Conservation (phyloP, 2,329 filamentous ascomycete species). For the Phaeophleospora eucalypticola region DNA sequence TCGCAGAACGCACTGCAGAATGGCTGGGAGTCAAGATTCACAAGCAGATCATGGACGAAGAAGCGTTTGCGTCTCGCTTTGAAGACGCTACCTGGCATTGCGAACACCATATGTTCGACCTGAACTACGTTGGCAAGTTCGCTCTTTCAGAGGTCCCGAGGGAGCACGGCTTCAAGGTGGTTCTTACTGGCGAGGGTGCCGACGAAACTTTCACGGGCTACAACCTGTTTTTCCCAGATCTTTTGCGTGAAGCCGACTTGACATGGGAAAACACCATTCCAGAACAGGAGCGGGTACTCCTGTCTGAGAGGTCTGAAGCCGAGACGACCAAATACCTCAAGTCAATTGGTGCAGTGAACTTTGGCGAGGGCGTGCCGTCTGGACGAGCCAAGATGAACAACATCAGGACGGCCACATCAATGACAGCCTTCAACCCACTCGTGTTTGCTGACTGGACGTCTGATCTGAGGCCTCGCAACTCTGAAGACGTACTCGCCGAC, state of each 20-base stretch:
- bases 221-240: slow-evolving; percentile 43
- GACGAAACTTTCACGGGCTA: slow-evolving; percentile 57
- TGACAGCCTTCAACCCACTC: slow-evolving; percentile 34
- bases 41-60: slow-evolving; percentile 44
- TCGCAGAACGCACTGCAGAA: slow-evolving; percentile 47
- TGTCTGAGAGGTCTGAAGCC: slow-evolving; percentile 19
- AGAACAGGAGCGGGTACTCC: slow-evolving; percentile 18
- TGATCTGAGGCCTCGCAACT: background rate
- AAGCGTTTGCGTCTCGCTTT: slow-evolving; percentile 40
- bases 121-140: slow-evolving; percentile 53
- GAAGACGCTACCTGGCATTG: slow-evolving; percentile 45
- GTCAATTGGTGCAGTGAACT: slow-evolving; percentile 5
- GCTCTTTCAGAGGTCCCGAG: slow-evolving; percentile 46
- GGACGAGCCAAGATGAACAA: slow-evolving; percentile 36
- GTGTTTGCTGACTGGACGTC: slow-evolving; percentile 35
- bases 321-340: slow-evolving; percentile 12
- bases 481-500: slow-evolving; percentile 6
- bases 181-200: slow-evolving; percentile 36
- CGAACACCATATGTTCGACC: slow-evolving; percentile 45
- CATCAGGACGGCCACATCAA: slow-evolving; percentile 35
- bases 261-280: slow-evolving; percentile 25
- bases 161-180: slow-evolving; percentile 49
- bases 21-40: slow-evolving; percentile 45
- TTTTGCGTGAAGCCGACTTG: slow-evolving; percentile 48
- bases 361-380: background rate